phyloP scores from a whole-genome alignment of 306 rosid genomes.

The Cucumis hystrix region DNA sequence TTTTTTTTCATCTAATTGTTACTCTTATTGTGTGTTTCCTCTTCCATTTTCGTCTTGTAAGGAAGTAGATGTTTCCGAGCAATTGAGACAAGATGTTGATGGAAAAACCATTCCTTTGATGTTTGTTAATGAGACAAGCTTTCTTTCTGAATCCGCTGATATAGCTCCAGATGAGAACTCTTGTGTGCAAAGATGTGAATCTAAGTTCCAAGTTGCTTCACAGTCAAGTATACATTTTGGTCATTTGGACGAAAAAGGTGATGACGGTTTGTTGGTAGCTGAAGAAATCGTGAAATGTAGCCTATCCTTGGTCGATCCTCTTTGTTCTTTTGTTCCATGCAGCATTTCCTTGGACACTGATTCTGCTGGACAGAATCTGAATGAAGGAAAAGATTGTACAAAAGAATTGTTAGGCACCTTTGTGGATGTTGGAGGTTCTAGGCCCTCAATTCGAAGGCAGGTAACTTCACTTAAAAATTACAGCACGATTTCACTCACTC shows the following conservation, averaged over 20 bases:
- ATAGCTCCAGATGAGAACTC: constrained; percentile 61
- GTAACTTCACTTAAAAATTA: constrained; percentile 39
- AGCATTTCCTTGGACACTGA: constrained; percentile 44
- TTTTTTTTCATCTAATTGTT: background rate
- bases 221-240: constrained; percentile 37
- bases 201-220: constrained; percentile 29
- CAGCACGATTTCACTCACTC: constrained; percentile 30
- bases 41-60: constrained; percentile 18
- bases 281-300: constrained; percentile 52
- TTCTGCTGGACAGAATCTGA: constrained; percentile 15
- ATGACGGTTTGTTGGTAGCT: constrained; percentile 28
- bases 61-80: constrained; percentile 34
- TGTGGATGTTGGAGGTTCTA: constrained; percentile 20
- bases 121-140: constrained; percentile 55
- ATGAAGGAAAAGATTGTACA: constrained; percentile 13
- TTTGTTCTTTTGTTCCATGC: constrained; percentile 86
- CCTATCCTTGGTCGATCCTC: constrained; percentile 62
- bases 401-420: constrained; percentile 17
- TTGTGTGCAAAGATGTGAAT: constrained; percentile 35
- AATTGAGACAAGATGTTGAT: constrained; percentile 15
- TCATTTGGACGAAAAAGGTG: constrained; percentile 19
- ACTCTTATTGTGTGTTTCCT: constrained; percentile 12
- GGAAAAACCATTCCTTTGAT: constrained; percentile 17
- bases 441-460: constrained; percentile 18
- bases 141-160: constrained; percentile 73